Percentiles rank a stretch among this genome's conserved stretches.
These are phyloP conservation scores for Carex littledalei DNA, from an alignment of 176 grass and related monocot species.

Conservation along the genomic window DNA sequence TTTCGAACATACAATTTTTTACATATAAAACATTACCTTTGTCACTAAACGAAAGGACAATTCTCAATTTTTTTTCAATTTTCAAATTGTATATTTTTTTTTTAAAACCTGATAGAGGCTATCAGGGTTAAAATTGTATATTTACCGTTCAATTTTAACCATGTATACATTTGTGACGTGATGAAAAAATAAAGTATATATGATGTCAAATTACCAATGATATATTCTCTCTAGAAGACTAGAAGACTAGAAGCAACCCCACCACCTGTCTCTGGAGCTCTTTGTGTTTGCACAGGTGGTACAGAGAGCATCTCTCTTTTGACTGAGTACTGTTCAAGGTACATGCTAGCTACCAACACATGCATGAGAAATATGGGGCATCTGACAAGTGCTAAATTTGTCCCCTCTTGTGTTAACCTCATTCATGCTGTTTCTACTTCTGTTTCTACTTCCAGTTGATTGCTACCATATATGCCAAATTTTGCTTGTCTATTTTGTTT, in stretches of 20 bases:
- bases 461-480: conserved; percentile 1
- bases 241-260: background rate
- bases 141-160: background rate
- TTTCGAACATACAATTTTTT: no score
- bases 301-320: conserved; percentile 19
- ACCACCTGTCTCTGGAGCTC: background rate
- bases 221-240: background rate
- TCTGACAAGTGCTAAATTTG: conserved; percentile 6
- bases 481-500: background rate
- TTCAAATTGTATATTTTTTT: background rate
- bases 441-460: conserved; percentile 11
- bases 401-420: conserved; percentile 2
- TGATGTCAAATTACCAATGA: conserved; percentile 9
- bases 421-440: conserved; percentile 1
- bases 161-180: background rate
- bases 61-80: background rate
- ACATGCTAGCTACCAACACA: conserved; percentile 1
- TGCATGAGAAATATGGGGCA: conserved; percentile 3
- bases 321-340: background rate
- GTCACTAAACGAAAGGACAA: no score
- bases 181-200: background rate
- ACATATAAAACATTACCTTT: no score
- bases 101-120: no score
- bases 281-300: background rate
- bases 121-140: background rate